Percentiles rank a stretch among this genome's conserved stretches.
These are phyloP conservation scores for Alternaria rosae DNA, from an alignment of 2,329 filamentous ascomycete species.

Conservation along the genomic window DNA sequence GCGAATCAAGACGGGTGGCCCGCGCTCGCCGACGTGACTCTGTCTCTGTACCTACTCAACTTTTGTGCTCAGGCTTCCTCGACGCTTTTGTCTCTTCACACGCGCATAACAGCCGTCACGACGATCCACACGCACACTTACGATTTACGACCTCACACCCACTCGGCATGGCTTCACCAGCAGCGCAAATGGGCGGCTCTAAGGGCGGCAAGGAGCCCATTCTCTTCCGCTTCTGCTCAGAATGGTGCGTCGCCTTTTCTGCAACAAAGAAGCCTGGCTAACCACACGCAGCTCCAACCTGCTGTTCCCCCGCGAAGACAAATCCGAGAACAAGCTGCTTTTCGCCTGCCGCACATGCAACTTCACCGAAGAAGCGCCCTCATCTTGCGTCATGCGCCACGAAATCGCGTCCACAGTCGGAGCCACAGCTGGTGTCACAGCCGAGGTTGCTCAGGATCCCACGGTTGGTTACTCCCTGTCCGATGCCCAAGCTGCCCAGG, in stretches of 20 bases:
- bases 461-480: slow-evolving; percentile 78
- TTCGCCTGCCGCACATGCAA: slow-evolving; percentile 97
- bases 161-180: slow-evolving; percentile 48
- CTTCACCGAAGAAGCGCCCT: slow-evolving; percentile 84
- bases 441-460: slow-evolving; percentile 96
- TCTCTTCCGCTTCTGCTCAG: slow-evolving; percentile 96
- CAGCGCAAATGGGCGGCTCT: slow-evolving; percentile 43
- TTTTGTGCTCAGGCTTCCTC: background rate
- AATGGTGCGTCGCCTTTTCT: slow-evolving; percentile 69
- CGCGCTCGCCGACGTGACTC: slow-evolving; percentile 7
- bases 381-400: slow-evolving; percentile 94
- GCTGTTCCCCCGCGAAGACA: slow-evolving; percentile 96
- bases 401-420: slow-evolving; percentile 88
- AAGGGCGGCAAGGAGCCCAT: slow-evolving; percentile 71
- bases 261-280: slow-evolving; percentile 8
- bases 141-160: background rate
- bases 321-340: slow-evolving; percentile 80
- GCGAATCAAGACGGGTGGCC: slow-evolving; percentile 13
- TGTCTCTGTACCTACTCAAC: background rate
- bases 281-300: slow-evolving; percentile 77
- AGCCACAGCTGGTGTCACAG: slow-evolving; percentile 95
- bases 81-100: background rate
- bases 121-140: background rate
- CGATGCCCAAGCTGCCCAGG: slow-evolving; percentile 38
- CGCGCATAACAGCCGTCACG: background rate